Evolutionary conservation across 179 eudicot genomes (phyloP).

Genomic region (Beta macrorhiza): DNA sequence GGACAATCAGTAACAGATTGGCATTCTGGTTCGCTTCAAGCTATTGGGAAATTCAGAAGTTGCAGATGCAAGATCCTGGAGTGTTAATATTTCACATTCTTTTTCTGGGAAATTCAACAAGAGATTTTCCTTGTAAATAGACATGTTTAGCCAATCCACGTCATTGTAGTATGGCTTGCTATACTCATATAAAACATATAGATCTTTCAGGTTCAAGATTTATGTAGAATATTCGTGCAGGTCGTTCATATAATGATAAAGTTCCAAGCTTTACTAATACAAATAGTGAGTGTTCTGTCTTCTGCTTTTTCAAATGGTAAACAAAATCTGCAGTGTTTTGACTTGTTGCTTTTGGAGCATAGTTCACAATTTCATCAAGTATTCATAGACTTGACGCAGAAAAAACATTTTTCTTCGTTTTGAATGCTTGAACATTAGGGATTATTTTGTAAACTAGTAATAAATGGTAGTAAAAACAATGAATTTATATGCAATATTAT

Average conservation of each 20-base stretch:
- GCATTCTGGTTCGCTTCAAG: not conserved
- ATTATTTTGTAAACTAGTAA: no score
- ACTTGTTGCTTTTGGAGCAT: not conserved
- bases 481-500: no score
- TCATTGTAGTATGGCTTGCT: not conserved
- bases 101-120: not conserved
- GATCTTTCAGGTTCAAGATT: not conserved
- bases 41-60: not conserved
- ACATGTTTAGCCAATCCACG: not conserved
- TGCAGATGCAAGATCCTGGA: not conserved
- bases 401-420: not conserved
- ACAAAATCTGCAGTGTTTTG: not conserved
- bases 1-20: slow-evolving; percentile 26
- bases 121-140: slow-evolving; percentile 7
- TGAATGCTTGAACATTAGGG: not conserved
- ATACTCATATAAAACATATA: not conserved
- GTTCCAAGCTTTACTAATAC: no score
- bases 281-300: no score
- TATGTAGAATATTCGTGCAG: not conserved
- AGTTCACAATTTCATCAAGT: not conserved
- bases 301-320: not conserved
- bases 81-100: not conserved
- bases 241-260: not conserved
- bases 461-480: no score
- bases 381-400: not conserved